Base-by-base conservation (phyloP, 805 yeast species). In the Kodamaea restingae region DNA sequence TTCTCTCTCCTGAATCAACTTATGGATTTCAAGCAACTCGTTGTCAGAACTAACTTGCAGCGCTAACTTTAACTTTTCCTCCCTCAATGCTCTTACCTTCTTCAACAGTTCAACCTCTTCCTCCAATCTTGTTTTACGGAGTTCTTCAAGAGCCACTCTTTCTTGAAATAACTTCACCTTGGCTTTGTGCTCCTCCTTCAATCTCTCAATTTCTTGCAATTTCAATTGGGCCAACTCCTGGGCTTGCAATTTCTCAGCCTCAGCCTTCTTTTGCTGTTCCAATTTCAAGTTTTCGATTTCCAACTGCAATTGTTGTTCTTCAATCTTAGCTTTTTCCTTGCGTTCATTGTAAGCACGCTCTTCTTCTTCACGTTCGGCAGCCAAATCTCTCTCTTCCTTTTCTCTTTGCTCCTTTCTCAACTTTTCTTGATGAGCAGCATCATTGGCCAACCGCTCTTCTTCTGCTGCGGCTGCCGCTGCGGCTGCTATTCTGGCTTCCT, bases 71-170 rank as follows among this genome's bases (percentile, higher is more conserved):
- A 56, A 61, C 46, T 63, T 67, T 40, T 67, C 69, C 38, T 58
- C 67, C 43, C 68, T 59, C 42, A 68, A 55, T 21, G 60, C 62
- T 50, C 58, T 56, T 49, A 62, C 58, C 45, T 60, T 58, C 49
- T 68, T 67, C 52, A 69, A 58, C 47, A 65, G 63, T 18, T 55
- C 63, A 40, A 60, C 62, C 50, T 64, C 74, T 34, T 59, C 71
- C 48, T 59, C 49, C 45, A 67, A 55, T 44, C 66, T 60, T 33
- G 51, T 46, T 49, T 56, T 59, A 49, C 68, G 67, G 39, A 61
- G 58, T 48, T 65, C 71, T 47, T 63, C 69, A 36, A 59, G 55
- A 36, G 59, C 62, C 43, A 62, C 52, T 41, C 55, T 53, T 32
- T 57, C 47, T 37, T 55, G 52, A 42, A 50, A 61, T 37, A 63